Base-by-base conservation (phyloP, 2,329 filamentous ascomycete genomes). In the Trichoderma brevicompactum region DNA sequence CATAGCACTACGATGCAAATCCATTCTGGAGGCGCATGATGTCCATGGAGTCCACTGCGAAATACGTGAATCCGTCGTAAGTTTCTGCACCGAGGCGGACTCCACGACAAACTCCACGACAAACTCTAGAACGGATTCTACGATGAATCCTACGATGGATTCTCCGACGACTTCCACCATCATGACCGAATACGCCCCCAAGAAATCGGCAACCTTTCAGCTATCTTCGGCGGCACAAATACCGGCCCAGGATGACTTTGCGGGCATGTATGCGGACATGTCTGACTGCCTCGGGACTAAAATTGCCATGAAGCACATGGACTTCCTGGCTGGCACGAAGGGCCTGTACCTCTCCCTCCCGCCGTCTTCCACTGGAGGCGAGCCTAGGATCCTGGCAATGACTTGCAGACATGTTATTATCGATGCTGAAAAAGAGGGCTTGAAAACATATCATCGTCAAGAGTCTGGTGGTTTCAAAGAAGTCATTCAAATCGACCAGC, bases 271-370 rank as follows among this genome's bases (percentile, higher is more conserved):
- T 48, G 41, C n/a, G 12, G 43, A 59, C 19, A 15, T 60, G 17
- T 38, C 56, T 43, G 56, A 60, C 44, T 60, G 28, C 43, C 28
- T 60, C 5, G 56, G 56, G 7, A 64, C 61, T 12, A 41, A 17
- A 6, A 64, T 64, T 38, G 13, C 61, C 17, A 64, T 58, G 41
- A 49, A 48, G 13, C 41, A 41, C 41, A 10, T 12, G 7, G 56
- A 50, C n/a, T 8, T 28, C n/a, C 5, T 17, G 6, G n/a, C 44
- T 60, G 49, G 61, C 15, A 64, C 50, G 1, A 64, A 64, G 15
- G 40, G 61, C 19, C 13, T 64, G 13, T 64, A 64, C n/a, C 49
- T 64, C 50, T 44, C 32, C 32, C n/a, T 60, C 15, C 28, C 44
- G 13, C 19, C 52, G 7, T 23, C 61, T 13, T 41, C 17, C 17